Conservation (phyloP, 257 asterid genomes). For the Ligustrum vulgare region DNA sequence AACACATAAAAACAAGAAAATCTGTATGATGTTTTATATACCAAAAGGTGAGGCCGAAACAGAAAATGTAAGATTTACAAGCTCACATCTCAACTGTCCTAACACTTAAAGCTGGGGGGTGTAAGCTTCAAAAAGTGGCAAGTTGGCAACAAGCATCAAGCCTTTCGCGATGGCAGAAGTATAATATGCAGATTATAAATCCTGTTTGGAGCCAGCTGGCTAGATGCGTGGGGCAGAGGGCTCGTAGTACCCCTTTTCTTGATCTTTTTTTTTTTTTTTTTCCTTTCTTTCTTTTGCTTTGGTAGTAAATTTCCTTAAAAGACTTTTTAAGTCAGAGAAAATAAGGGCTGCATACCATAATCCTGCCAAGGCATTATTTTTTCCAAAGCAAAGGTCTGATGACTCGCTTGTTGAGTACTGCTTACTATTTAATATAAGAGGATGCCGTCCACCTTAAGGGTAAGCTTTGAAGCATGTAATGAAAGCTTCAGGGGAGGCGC, state of each 20-base stretch:
- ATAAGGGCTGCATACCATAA: background rate
- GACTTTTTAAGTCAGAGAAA: background rate
- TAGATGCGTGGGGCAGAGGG: background rate
- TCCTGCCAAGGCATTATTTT: background rate
- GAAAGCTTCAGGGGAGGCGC: background rate
- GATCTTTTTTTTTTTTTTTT: background rate
- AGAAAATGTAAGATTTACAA: background rate
- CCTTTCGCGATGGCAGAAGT: background rate
- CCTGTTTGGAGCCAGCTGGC: background rate
- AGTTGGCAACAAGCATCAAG: background rate
- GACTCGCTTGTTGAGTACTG: background rate
- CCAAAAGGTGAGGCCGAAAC: background rate
- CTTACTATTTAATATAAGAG: background rate
- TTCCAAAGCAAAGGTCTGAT: background rate
- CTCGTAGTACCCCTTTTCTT: background rate
- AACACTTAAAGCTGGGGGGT: background rate
- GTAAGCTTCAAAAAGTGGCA: background rate
- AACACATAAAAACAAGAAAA: too few species aligned
- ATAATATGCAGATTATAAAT: background rate
- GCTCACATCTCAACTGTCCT: background rate
- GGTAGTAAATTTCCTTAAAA: background rate
- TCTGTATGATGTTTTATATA: background rate
- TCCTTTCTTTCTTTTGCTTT: background rate
- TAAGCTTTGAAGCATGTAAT: background rate
- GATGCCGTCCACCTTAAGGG: background rate